phyloP scores from a whole-genome alignment of 2,329 filamentous ascomycete species.

The Penicillium hordei region DNA sequence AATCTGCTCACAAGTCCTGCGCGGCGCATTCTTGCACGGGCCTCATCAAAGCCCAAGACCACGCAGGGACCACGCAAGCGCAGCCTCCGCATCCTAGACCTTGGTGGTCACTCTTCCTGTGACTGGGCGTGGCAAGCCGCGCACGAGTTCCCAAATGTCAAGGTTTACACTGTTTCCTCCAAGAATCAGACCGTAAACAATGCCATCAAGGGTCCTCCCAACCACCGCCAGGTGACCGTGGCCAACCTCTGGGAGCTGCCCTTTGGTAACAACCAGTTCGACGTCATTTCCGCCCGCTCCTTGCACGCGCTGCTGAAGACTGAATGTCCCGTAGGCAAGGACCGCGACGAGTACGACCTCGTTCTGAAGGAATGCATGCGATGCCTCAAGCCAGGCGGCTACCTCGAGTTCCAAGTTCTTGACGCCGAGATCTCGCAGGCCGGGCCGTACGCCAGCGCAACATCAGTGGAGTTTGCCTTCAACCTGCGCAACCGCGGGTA shows the following conservation, averaged over 20 bases:
- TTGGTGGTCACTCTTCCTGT: constrained; percentile 79
- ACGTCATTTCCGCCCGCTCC: constrained; percentile 85
- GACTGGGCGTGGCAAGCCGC: constrained; percentile 97
- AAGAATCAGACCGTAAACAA: constrained; percentile 71
- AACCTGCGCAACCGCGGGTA: constrained; percentile 86
- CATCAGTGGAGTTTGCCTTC: constrained; percentile 89
- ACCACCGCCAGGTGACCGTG: constrained; percentile 82
- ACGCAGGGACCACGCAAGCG: constrained; percentile 27
- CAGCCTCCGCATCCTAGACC: constrained; percentile 73
- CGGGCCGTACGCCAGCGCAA: constrained; percentile 73
- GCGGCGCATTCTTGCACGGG: constrained; percentile 32
- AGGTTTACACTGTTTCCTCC: constrained; percentile 83
- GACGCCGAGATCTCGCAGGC: constrained; percentile 88
- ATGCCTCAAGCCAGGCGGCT: constrained; percentile 87
- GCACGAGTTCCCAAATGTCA: constrained; percentile 77
- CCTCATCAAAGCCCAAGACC: constrained; percentile 22
- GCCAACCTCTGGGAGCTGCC: constrained; percentile 76
- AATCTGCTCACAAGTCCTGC: constrained; percentile 58
- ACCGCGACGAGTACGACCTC: constrained; percentile 81
- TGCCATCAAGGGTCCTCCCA: constrained; percentile 77
- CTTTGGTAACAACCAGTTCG: constrained; percentile 82
- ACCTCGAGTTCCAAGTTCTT: constrained; percentile 85
- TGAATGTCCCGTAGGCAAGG: constrained; percentile 61
- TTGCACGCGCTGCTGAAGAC: constrained; percentile 80
- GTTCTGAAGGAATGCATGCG: constrained; percentile 85